Conservation (phyloP, 2,329 filamentous ascomycete genomes). For the Fusarium pseudoanthophilum region DNA sequence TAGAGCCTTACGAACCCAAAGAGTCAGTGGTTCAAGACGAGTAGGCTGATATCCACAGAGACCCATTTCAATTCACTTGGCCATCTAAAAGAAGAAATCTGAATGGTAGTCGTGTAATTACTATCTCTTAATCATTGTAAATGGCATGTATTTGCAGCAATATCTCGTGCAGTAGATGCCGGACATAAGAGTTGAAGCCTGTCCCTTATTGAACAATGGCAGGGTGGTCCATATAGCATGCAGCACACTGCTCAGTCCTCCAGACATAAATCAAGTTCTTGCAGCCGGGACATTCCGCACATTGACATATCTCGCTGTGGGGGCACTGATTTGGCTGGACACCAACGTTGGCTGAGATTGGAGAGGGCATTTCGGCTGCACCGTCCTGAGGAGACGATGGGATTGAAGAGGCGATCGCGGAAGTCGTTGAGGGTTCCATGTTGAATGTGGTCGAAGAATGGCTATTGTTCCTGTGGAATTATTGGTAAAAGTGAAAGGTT, state of each 20-base stretch:
- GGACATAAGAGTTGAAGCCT: accelerated
- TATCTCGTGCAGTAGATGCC: no score
- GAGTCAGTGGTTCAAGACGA: no score
- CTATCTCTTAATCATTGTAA: background rate
- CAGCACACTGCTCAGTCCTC: background rate
- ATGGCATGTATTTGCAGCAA: accelerated
- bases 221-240: background rate
- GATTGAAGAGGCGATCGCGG: no score
- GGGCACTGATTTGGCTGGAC: background rate
- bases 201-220: background rate
- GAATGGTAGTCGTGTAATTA: no score
- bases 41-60: background rate
- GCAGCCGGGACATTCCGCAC: background rate
- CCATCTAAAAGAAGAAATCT: accelerated
- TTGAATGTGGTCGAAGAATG: background rate
- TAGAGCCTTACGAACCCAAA: no score
- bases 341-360: background rate
- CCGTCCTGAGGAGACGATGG: no score
- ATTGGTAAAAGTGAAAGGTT: background rate
- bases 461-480: background rate
- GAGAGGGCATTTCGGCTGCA: background rate
- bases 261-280: background rate
- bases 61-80: background rate
- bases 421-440: background rate
- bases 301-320: background rate